phyloP scores from a whole-genome alignment of 352 stramenopile genomes.

The Paralagenidium karlingii region DNA sequence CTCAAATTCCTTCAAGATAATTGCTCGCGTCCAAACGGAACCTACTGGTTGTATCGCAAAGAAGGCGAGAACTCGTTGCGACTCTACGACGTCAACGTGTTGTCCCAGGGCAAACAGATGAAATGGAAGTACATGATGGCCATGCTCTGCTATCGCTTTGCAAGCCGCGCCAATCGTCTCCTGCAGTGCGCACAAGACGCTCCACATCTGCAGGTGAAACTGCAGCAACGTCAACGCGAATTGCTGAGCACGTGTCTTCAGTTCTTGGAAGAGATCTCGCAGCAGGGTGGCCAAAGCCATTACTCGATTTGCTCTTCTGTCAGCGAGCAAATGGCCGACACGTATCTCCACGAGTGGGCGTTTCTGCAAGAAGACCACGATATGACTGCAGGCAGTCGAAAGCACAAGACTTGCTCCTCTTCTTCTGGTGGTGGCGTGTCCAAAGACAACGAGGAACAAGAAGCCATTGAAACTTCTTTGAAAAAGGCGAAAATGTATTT shows the following conservation, averaged over 20 bases:
- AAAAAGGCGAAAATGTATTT: slow-evolving; percentile 54
- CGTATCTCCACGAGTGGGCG: slow-evolving; percentile 54
- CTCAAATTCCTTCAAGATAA: slow-evolving; percentile 81
- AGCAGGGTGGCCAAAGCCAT: slow-evolving; percentile 39
- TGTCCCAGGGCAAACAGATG: slow-evolving; percentile 70
- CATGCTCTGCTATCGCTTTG: slow-evolving; percentile 82
- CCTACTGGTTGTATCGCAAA: slow-evolving; percentile 74
- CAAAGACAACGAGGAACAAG: slow-evolving; percentile 4
- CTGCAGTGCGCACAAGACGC: slow-evolving; percentile 39
- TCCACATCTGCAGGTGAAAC: slow-evolving; percentile 39
- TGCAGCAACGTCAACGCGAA: slow-evolving; percentile 63
- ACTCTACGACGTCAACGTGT: slow-evolving; percentile 72
- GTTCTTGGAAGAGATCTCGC: slow-evolving; percentile 55
- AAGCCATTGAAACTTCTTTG: slow-evolving; percentile 9
- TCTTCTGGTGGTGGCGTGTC: no score
- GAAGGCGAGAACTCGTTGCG: slow-evolving; percentile 67
- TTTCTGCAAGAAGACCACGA: slow-evolving; percentile 9
- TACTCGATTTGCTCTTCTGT: slow-evolving; percentile 71
- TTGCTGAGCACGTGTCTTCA: slow-evolving; percentile 62
- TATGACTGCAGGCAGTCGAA: not conserved
- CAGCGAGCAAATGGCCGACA: slow-evolving; percentile 70
- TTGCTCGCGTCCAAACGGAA: slow-evolving; percentile 67
- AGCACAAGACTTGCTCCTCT: not conserved
- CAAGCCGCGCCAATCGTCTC: slow-evolving; percentile 48
- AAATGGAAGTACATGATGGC: slow-evolving; percentile 89